phyloP scores from a whole-genome alignment of 169 alveolate species.

The Eimeria necatrix region DNA sequence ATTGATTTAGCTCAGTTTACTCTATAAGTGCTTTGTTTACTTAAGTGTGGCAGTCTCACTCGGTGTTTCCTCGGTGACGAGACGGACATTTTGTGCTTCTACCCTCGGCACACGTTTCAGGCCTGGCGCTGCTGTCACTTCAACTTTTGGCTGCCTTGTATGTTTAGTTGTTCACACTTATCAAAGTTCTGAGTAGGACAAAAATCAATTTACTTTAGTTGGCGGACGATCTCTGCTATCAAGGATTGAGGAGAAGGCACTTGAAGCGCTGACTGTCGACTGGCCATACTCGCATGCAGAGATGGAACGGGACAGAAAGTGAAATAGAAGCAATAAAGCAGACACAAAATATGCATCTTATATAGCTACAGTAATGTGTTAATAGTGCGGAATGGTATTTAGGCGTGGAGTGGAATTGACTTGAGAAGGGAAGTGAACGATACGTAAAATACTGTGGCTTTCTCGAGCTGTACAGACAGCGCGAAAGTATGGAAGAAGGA shows the following conservation, averaged over 20 bases:
- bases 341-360: neutral
- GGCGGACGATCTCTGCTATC: neutral
- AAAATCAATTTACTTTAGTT: neutral
- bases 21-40: neutral
- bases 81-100: neutral
- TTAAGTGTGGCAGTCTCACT: neutral
- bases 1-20: too few relatives aligned
- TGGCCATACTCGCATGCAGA: neutral
- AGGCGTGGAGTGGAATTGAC: too few relatives aligned
- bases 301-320: neutral
- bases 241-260: conserved; percentile 1
- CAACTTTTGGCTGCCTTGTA: neutral
- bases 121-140: neutral
- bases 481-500: too few relatives aligned
- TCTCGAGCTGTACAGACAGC: too few relatives aligned
- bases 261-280: conserved; percentile 2
- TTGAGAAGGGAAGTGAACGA: too few relatives aligned
- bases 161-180: neutral
- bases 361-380: too few relatives aligned
- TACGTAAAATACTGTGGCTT: too few relatives aligned
- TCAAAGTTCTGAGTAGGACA: neutral
- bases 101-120: neutral
- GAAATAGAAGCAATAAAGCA: neutral
- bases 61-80: neutral
- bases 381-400: too few relatives aligned